Percentiles rank a stretch among this genome's conserved stretches.
Evolutionary conservation across 495 filamentous ascomycete genomes (phyloP).

Genomic region (Talaromyces thailandensis): DNA sequence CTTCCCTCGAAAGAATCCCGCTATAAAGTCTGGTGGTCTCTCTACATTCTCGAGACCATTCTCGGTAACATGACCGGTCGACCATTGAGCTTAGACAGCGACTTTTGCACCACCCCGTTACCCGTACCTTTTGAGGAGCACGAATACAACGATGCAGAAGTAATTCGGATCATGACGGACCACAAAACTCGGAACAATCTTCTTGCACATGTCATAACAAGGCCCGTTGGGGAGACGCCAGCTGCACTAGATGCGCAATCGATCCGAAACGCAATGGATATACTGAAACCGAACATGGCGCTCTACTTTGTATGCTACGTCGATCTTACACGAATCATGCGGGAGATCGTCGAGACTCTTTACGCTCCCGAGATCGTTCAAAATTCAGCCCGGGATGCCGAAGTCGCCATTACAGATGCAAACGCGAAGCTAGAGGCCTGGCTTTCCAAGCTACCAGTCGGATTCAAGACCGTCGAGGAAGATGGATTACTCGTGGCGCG

Average conservation of each 20-base stretch:
- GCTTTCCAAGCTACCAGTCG: constrained; percentile 34
- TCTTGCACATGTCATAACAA: constrained; percentile 2
- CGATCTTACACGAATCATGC: constrained; percentile 35
- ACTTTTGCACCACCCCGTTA: constrained; percentile 35
- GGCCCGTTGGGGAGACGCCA: background rate
- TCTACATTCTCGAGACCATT: constrained; percentile 38
- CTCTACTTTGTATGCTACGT: constrained; percentile 35
- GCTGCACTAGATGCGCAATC: background rate
- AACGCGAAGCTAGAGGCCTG: constrained; percentile 39
- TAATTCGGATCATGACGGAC: constrained; percentile 22
- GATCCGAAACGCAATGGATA: constrained; percentile 10
- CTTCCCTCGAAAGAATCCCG: constrained; percentile 43
- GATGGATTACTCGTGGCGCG: background rate
- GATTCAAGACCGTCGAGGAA: constrained; percentile 25
- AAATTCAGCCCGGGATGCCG: constrained; percentile 42
- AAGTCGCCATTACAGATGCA: constrained; percentile 35
- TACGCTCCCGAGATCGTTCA: constrained; percentile 44
- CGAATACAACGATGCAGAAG: constrained; percentile 13
- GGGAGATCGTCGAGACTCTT: constrained; percentile 37
- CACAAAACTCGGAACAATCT: constrained; percentile 18
- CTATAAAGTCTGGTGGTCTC: constrained; percentile 44
- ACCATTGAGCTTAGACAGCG: constrained; percentile 32
- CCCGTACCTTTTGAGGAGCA: constrained; percentile 38
- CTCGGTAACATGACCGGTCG: constrained; percentile 42
- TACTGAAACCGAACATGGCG: constrained; percentile 22